These are phyloP conservation scores for Maudiozyma turicensis DNA, from an alignment of 805 yeast genomes.

Conservation along the genomic window DNA sequence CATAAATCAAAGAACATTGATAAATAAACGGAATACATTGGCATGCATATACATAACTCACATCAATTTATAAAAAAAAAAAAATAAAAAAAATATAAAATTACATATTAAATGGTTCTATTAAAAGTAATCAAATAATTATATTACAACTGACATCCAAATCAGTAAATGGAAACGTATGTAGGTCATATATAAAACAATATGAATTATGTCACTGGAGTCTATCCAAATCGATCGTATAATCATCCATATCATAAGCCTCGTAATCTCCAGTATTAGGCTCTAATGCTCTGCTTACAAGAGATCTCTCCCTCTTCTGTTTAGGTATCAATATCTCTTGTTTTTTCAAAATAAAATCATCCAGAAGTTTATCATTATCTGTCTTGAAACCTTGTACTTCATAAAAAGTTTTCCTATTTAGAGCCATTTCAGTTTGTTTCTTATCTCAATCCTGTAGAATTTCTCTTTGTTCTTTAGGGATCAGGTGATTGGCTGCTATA, in stretches of 20 bases:
- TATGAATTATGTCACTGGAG: neutral
- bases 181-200: neutral
- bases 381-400: slow-evolving; percentile 10
- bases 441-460: slow-evolving; percentile 5
- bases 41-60: no score
- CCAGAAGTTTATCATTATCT: neutral
- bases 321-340: neutral
- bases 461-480: slow-evolving; percentile 12
- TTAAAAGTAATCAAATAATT: neutral
- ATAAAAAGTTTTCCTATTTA: slow-evolving; percentile 15
- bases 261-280: neutral
- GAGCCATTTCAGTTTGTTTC: slow-evolving; percentile 7
- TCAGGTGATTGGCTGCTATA: slow-evolving; percentile 11
- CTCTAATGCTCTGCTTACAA: neutral
- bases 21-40: neutral
- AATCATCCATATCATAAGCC: slow-evolving; percentile 11
- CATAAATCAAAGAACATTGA: neutral
- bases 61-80: neutral
- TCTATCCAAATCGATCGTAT: slow-evolving; percentile 6
- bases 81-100: neutral
- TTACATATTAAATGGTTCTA: neutral
- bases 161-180: neutral
- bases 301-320: neutral
- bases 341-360: neutral
- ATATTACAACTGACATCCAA: neutral